These are phyloP conservation scores for Furcasterigmium furcatum DNA, from an alignment of 2,329 filamentous ascomycete genomes.

Conservation along the genomic window DNA sequence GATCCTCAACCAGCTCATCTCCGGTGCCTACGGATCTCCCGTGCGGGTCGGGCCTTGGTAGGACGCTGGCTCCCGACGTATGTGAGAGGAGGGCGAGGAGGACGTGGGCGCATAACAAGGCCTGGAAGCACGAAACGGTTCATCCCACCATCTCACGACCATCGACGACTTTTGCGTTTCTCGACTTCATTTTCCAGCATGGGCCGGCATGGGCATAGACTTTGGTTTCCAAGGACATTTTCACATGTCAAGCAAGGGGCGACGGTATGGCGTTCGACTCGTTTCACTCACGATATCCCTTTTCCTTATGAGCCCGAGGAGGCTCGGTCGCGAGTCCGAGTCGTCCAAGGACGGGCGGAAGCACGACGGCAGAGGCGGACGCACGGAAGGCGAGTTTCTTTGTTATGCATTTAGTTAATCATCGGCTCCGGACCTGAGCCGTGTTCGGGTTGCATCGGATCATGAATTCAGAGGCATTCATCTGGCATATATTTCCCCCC, in stretches of 20 bases:
- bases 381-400: no score
- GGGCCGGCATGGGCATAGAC: slow-evolving; percentile 16
- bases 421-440: neutral
- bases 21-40: slow-evolving; percentile 55
- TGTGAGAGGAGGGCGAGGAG: neutral
- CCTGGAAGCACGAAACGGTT: neutral
- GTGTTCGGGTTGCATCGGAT: no score
- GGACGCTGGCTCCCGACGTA: slow-evolving; percentile 2
- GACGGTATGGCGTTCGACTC: slow-evolving; percentile 1
- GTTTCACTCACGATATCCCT: slow-evolving; percentile 12
- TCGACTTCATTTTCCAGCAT: slow-evolving; percentile 9
- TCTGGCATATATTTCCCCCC: no score
- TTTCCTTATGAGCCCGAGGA: neutral
- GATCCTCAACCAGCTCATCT: slow-evolving; percentile 60
- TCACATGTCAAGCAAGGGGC: slow-evolving; percentile 7
- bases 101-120: neutral
- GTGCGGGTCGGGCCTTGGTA: slow-evolving; percentile 64
- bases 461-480: no score
- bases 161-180: slow-evolving; percentile 10
- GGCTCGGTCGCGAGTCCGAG: neutral
- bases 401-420: neutral
- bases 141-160: slow-evolving; percentile 13
- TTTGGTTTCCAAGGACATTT: slow-evolving; percentile 10
- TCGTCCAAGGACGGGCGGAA: no score
- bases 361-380: no score